Percentiles rank a stretch among this genome's conserved stretches.
These are phyloP conservation scores for Daldinia loculata DNA, from an alignment of 495 filamentous ascomycete genomes.

Conservation along the genomic window DNA sequence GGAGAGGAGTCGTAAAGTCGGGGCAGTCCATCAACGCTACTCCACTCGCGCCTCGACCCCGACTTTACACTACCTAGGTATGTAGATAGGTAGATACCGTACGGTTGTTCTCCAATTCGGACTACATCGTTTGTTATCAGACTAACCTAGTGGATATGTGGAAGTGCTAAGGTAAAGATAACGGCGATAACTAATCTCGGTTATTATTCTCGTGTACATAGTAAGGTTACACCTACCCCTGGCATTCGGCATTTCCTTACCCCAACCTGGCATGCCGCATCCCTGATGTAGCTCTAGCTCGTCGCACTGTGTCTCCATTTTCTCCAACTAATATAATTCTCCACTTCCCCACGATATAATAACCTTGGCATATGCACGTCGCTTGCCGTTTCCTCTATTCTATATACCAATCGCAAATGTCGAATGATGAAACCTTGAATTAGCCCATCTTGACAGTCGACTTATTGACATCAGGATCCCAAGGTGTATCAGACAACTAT, in stretches of 20 bases:
- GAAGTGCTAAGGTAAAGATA: neutral
- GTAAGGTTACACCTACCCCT: neutral
- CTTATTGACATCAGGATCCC: neutral
- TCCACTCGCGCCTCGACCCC: neutral
- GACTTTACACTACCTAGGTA: too few species aligned
- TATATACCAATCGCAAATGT: conserved; percentile 8
- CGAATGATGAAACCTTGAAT: neutral
- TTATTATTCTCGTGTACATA: neutral
- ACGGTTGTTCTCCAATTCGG: neutral
- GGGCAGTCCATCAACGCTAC: neutral
- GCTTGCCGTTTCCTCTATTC: conserved; percentile 25
- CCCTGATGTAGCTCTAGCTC: neutral
- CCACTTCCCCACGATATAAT: neutral
- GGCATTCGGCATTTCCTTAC: neutral
- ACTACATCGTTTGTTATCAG: neutral
- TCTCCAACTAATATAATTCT: neutral
- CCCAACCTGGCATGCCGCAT: neutral
- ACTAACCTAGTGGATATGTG: neutral
- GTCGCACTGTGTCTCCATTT: neutral
- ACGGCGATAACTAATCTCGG: neutral
- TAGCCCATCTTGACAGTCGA: neutral
- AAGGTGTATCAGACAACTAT: neutral
- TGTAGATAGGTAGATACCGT: neutral
- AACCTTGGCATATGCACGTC: conserved; percentile 29
- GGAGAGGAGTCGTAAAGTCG: neutral